Percentiles rank a stretch among this genome's conserved stretches.
Conservation (phyloP, 768 basidiomycete genomes). For the Phaeotremella skinneri region DNA sequence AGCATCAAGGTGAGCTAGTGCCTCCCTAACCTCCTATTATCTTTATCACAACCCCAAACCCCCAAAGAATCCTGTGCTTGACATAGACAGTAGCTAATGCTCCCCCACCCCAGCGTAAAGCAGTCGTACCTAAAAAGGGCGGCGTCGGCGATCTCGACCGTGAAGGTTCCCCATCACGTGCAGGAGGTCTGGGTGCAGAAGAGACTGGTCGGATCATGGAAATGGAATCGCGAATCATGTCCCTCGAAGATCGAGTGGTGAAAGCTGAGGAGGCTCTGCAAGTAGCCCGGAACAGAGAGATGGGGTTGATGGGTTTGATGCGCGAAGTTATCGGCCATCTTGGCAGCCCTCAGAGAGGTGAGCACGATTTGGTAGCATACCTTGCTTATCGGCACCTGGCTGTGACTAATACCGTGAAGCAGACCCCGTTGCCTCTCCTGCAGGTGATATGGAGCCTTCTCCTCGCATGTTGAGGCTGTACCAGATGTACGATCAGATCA, state of each 20-base stretch:
- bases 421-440: constrained; percentile 23
- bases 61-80: neutral
- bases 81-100: neutral
- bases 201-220: constrained; percentile 30
- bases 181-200: constrained; percentile 18
- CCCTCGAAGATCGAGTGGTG: constrained; percentile 33
- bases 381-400: neutral
- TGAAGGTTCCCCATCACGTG: constrained; percentile 22
- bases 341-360: constrained; percentile 23
- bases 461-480: constrained; percentile 28
- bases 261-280: constrained; percentile 37
- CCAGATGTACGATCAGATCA: constrained; percentile 26
- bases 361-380: constrained; percentile 6
- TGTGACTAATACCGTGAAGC: constrained; percentile 1
- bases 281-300: constrained; percentile 37
- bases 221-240: constrained; percentile 34
- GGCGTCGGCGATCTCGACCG: constrained; percentile 9
- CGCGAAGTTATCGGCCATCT: constrained; percentile 41
- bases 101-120: constrained; percentile 31
- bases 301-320: constrained; percentile 32
- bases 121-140: constrained; percentile 38
- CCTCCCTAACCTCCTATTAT: neutral
- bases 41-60: neutral
- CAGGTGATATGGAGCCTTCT: constrained; percentile 22
- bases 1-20: constrained; percentile 39